Percentiles rank a stretch among this genome's conserved stretches.
Conservation (phyloP, 2,329 filamentous ascomycete species). For the Colletotrichum truncatum region DNA sequence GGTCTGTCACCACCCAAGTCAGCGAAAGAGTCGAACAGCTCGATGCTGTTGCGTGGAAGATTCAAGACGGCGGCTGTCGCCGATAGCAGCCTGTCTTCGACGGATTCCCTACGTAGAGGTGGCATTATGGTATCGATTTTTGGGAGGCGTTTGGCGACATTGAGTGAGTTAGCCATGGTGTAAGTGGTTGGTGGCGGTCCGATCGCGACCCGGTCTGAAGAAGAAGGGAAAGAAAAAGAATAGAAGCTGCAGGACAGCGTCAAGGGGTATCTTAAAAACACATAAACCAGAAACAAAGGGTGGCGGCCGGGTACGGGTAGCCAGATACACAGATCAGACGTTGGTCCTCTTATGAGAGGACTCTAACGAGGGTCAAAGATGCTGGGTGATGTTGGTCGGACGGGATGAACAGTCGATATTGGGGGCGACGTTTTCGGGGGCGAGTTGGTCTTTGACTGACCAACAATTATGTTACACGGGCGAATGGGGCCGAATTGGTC, state of each 20-base stretch:
- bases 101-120: constrained; percentile 27
- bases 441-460: constrained; percentile 11
- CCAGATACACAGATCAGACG: constrained; percentile 19
- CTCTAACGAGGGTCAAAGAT: constrained; percentile 15
- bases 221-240: background rate
- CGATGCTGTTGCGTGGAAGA: constrained; percentile 41
- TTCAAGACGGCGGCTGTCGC: constrained; percentile 48
- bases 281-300: constrained; percentile 14
- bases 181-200: constrained; percentile 4
- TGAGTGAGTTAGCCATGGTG: constrained; percentile 25
- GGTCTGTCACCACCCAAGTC: constrained; percentile 53
- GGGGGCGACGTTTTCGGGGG: background rate
- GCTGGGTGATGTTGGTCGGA: constrained; percentile 15
- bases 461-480: constrained; percentile 2
- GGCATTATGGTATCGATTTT: constrained; percentile 35
- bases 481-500: background rate
- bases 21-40: constrained; percentile 51
- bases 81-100: constrained; percentile 42
- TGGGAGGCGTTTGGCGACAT: constrained; percentile 29
- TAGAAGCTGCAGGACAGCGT: constrained; percentile 10
- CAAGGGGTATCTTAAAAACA: constrained; percentile 29
- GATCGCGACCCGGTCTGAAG: constrained; percentile 21
- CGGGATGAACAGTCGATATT: constrained; percentile 7
- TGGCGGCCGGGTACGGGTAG: constrained; percentile 14
- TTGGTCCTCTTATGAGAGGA: background rate